Evolutionary conservation across 202 grass and related monocot genomes (phyloP), one percentile per base, ranked within the genome.

Genomic region (Miscanthus sacchariflorus): DNA sequence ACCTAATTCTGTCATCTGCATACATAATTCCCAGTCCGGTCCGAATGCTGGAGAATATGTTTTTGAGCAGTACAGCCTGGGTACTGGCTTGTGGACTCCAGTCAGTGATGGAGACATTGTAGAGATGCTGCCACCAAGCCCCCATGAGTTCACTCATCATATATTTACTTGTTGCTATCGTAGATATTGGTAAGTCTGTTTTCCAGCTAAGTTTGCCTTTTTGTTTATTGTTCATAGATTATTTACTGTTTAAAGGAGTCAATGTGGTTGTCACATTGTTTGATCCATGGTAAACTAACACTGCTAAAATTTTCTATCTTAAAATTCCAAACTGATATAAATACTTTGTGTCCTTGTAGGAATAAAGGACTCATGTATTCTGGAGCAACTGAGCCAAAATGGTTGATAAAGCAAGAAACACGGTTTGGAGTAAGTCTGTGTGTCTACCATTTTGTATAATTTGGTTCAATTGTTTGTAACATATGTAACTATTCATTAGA

Each of bases 381-480:
- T 1, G 0, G 0, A 36, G 4, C 0, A 12, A n/a, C 27, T 56
- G 2, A 1, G 9, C 48, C 48, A 36, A 3, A 5, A 0, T 77
- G 27, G 74, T 36, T 11, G 28, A 50, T 76, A 49, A 76, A 54
- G 27, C 48, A 36, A 38, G 17, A 12, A 12, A 9, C 1, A 5
- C 74, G 73, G 42, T 25, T 46, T 46, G 71, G 39, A 6, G 71
- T 74, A 46, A 74, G 71, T 74, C 10, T 46, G 19, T 14, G 1
- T 3, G 12, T 15, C 27, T 69, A 30, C 7, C 66, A 69, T 33
- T 68, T 67, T 15, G 12, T 4, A 69, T 15, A 69, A 4, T 70
- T 39, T 70, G 35, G 1, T 70, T 18, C 68, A 19, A 11, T 5
- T 17, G 17, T 38, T 7, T 70, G 17, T 38, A 70, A 70, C 6